Conservation (phyloP, 257 asterid genomes). For the Euphrasia confusa region DNA sequence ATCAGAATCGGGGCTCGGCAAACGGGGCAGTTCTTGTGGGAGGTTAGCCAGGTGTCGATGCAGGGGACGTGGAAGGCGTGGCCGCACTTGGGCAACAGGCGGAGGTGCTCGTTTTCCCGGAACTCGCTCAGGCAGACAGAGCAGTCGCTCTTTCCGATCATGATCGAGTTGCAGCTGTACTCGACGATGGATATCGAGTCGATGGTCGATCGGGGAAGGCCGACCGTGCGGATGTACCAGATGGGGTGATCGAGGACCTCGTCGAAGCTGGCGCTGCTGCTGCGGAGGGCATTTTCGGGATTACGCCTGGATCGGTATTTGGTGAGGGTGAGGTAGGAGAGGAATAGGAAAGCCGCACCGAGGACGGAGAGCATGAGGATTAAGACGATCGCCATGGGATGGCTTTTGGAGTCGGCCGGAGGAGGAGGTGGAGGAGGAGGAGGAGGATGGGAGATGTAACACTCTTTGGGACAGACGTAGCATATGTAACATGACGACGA, state of each 20-base stretch:
- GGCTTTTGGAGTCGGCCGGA: constrained; percentile 13
- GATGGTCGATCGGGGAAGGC: constrained; percentile 50
- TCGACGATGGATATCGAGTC: constrained; percentile 52
- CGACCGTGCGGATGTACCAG: constrained; percentile 63
- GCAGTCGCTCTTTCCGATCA: constrained; percentile 55
- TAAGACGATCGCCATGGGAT: constrained; percentile 32
- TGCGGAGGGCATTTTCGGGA: not conserved
- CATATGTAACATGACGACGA: constrained; percentile 22
- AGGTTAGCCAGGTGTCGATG: constrained; percentile 72
- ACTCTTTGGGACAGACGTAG: constrained; percentile 27
- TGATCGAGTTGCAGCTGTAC: constrained; percentile 36
- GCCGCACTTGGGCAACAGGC: constrained; percentile 76
- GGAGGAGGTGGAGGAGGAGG: constrained; percentile 21
- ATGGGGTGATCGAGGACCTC: constrained; percentile 56
- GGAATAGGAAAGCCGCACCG: constrained; percentile 38
- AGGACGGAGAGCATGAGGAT: constrained; percentile 53
- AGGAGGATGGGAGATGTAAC: not conserved
- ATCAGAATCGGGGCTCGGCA: constrained; percentile 63
- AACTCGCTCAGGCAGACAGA: constrained; percentile 72
- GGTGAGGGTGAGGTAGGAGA: constrained; percentile 41
- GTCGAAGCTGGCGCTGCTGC: constrained; percentile 35
- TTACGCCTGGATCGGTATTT: constrained; percentile 29
- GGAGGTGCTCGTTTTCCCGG: constrained; percentile 54
- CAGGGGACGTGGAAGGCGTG: constrained; percentile 75
- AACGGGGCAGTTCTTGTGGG: constrained; percentile 73